Evolutionary conservation across 129 eudicot species (phyloP).

Genomic region (Escallonia rubra): DNA sequence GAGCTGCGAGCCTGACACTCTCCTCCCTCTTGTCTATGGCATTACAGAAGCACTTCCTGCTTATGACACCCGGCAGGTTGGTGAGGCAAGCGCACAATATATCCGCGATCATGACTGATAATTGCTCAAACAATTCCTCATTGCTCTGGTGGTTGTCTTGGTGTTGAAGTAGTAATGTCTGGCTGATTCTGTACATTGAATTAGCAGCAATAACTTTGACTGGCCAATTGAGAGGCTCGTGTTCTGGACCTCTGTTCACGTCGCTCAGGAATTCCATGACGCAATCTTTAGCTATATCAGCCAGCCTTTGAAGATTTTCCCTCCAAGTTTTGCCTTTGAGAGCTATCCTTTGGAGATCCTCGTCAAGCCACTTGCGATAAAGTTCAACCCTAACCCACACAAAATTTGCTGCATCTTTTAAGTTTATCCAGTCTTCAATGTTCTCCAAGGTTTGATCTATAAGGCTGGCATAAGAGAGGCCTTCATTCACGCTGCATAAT

Average conservation of each 20-base stretch:
- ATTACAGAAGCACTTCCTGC: slow-evolving; percentile 11
- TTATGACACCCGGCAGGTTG: slow-evolving; percentile 19
- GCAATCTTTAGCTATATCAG: no score
- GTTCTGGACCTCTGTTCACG: background rate
- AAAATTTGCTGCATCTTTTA: no score
- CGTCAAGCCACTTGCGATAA: no score
- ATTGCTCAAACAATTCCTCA: background rate
- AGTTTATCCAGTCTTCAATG: no score
- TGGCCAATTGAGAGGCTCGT: slow-evolving; percentile 10
- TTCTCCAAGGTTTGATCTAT: no score
- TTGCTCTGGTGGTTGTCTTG: background rate
- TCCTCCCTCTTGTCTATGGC: slow-evolving; percentile 25
- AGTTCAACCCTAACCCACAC: no score
- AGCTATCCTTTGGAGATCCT: slow-evolving; percentile 4
- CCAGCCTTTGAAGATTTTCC: slow-evolving; percentile 5
- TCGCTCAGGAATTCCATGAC: no score
- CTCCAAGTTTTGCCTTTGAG: slow-evolving; percentile 9
- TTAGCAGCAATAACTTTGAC: background rate
- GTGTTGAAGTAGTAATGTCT: background rate
- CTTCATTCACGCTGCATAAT: no score
- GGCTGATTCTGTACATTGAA: no score
- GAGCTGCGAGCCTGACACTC: no score
- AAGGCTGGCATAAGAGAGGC: background rate
- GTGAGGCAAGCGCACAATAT: background rate
- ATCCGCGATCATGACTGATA: background rate